Conservation (phyloP, 176 grass and related monocot genomes). For the Ensete ventricosum region DNA sequence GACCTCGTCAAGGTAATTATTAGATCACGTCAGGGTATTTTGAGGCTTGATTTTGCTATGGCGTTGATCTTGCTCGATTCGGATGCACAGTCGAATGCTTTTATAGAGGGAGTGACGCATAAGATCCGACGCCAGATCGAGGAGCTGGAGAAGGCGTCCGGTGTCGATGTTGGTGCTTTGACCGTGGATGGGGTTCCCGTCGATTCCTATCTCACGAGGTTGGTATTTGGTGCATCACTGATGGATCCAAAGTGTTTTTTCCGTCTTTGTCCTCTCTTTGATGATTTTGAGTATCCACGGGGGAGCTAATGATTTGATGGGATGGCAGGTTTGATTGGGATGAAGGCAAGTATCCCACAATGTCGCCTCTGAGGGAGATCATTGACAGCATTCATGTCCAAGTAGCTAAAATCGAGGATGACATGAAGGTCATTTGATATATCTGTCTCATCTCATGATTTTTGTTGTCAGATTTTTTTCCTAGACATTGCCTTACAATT, state of each 20-base stretch:
- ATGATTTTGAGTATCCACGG: background rate
- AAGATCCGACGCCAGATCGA: conserved; percentile 98
- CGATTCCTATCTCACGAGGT: conserved; percentile 91
- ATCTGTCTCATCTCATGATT: background rate
- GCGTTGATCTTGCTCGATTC: background rate
- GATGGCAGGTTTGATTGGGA: conserved; percentile 82
- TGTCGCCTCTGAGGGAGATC: conserved; percentile 78
- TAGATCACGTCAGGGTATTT: background rate
- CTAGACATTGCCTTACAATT: background rate
- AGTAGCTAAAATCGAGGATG: conserved; percentile 95
- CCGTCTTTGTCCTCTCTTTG: background rate
- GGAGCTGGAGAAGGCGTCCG: conserved; percentile 66
- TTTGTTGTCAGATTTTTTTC: background rate
- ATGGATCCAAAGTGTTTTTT: background rate
- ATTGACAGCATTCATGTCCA: conserved; percentile 63
- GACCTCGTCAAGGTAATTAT: conserved; percentile 70
- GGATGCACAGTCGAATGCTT: conserved; percentile 58
- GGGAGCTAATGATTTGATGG: background rate
- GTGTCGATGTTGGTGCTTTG: conserved; percentile 39
- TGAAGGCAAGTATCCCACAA: conserved; percentile 78
- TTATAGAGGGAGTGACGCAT: conserved; percentile 83
- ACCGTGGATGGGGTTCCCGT: conserved; percentile 91
- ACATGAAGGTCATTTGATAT: conserved; percentile 66
- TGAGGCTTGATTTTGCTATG: background rate
- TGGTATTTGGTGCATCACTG: background rate